phyloP scores from a whole-genome alignment of 805 yeast genomes.

The Metschnikowia vanudenii region DNA sequence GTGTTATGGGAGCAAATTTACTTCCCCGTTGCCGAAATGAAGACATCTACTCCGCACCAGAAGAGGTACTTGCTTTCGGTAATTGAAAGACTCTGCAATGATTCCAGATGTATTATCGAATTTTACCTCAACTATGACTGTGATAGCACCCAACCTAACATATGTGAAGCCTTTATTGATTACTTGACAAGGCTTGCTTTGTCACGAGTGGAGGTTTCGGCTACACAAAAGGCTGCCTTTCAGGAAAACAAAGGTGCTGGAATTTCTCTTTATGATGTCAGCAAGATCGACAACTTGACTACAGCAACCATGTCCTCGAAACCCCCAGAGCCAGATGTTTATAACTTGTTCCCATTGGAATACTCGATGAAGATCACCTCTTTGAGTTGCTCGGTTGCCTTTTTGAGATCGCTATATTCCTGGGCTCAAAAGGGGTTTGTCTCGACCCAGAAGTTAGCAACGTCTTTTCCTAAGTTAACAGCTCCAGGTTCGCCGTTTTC shows the following conservation, averaged over 20 bases:
- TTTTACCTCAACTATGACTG: slow-evolving; percentile 95
- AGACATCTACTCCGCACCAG: slow-evolving; percentile 88
- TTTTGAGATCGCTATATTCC: slow-evolving; percentile 72
- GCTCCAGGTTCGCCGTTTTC: slow-evolving; percentile 24
- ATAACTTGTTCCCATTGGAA: slow-evolving; percentile 63
- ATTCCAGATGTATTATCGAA: slow-evolving; percentile 89
- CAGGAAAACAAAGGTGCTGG: slow-evolving; percentile 46
- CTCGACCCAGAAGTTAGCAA: slow-evolving; percentile 8
- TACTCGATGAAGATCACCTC: slow-evolving; percentile 83
- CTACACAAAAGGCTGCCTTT: slow-evolving; percentile 56
- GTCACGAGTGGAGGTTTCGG: slow-evolving; percentile 68
- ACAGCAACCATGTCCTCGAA: slow-evolving; percentile 59
- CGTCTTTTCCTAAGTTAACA: slow-evolving; percentile 1
- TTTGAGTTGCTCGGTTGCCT: slow-evolving; percentile 75
- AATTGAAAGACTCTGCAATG: slow-evolving; percentile 79
- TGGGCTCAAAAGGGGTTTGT: slow-evolving; percentile 73
- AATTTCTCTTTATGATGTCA: slow-evolving; percentile 69
- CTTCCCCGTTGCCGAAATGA: slow-evolving; percentile 90
- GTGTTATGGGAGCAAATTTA: slow-evolving; percentile 91
- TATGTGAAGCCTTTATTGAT: slow-evolving; percentile 80
- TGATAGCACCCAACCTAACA: slow-evolving; percentile 74
- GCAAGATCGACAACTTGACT: slow-evolving; percentile 73
- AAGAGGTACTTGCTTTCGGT: slow-evolving; percentile 80
- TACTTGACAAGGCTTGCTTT: slow-evolving; percentile 71
- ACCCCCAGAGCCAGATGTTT: slow-evolving; percentile 56